Base-by-base conservation (phyloP, 1,284 basidiomycete species). In the Naganishia sp. region DNA sequence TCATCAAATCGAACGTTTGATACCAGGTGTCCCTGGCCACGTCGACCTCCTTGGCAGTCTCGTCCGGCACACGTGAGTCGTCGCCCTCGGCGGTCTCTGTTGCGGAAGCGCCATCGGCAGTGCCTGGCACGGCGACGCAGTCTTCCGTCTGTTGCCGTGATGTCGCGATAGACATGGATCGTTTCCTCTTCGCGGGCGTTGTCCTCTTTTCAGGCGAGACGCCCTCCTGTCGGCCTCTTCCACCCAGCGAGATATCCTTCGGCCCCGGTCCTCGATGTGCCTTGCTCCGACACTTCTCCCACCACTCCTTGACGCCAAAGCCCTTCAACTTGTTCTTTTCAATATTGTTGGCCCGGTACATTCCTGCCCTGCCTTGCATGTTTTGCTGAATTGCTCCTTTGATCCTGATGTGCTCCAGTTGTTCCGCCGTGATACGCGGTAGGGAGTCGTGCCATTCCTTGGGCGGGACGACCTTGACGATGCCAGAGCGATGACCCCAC, bases 391-490 rank as follows among this genome's bases (percentile, higher is more conserved):
- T 96, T 1, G 94, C 92, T 28, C 85, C 85, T 78, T 86, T 87
- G 69, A 97, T 88, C 32, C 76, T 53, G 58, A 53, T 43, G 35
- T 43, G 51, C 2, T 32, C 32, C 46, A 57, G 23, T 32, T 49
- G 28, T 39, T 45, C 50, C 10, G 42, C 17, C 9, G 58, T 61
- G 41, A 63, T 53, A 28, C 31, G 41, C 3, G 61, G 61, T 6
- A 63, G 39, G 3, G 61, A 53, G 10, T 82, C 87, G 75, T 68
- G 90, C 94, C 94, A 96, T 83, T 94, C 90, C 73, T 87, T 85
- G 2, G 94, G 94, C 47, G 94, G 94, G 69, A 97, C 89, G 70
- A 97, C 86, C 80, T 97, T 97, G 69, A 94, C 88, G 68, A 97
- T 94, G 23, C 94, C 93, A 71, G 90, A 92, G 64, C 84, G 83